phyloP scores from a whole-genome alignment of 2,329 filamentous ascomycete genomes.

The Metarhizium brunneum region DNA sequence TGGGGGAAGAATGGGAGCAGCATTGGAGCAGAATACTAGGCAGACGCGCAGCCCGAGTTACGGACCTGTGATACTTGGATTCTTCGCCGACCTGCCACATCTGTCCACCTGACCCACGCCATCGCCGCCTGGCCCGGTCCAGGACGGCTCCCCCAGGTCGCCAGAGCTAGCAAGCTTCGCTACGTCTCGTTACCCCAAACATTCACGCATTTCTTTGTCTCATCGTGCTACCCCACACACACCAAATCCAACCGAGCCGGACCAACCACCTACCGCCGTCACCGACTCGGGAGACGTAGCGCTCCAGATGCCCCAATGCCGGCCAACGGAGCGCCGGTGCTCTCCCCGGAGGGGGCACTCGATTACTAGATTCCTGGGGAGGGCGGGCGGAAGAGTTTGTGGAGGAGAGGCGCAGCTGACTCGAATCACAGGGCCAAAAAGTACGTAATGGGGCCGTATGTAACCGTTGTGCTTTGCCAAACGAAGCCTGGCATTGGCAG shows the following conservation, averaged over 20 bases:
- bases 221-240: neutral
- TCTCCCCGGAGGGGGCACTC: neutral
- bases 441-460: constrained; percentile 8
- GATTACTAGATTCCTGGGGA: neutral
- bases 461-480: constrained; percentile 3
- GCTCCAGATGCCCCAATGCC: neutral
- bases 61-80: neutral
- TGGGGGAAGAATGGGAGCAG: neutral
- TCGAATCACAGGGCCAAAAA: constrained; percentile 7
- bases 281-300: constrained; percentile 1
- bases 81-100: constrained; percentile 7
- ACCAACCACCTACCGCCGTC: constrained; percentile 1
- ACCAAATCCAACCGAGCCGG: constrained; percentile 3
- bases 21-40: neutral
- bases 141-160: too few species aligned
- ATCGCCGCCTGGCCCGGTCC: neutral
- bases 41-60: neutral
- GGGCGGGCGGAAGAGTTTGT: constrained; percentile 1
- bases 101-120: constrained; percentile 5
- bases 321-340: constrained; percentile 1
- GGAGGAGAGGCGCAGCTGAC: constrained; percentile 7
- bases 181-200: neutral
- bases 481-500: neutral
- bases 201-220: neutral
- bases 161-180: neutral